These are phyloP conservation scores for Trichomonas gallinae DNA, from an alignment of 208 protist genomes.

Conservation along the genomic window DNA sequence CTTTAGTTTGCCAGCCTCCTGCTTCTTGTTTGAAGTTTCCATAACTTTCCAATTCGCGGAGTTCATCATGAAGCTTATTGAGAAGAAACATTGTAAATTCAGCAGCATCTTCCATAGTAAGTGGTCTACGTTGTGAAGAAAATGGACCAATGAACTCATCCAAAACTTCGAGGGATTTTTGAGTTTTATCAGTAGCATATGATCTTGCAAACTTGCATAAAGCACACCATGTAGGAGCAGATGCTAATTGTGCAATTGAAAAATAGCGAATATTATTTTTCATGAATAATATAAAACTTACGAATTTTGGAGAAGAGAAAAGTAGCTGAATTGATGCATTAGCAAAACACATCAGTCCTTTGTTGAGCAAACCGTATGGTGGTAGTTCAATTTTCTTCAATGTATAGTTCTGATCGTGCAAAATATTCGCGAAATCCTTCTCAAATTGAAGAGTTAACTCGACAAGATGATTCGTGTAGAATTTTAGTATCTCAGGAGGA, in stretches of 20 bases:
- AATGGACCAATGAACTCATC: neutral
- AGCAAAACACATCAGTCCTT: neutral
- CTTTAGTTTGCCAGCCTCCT: neutral
- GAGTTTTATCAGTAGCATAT: neutral
- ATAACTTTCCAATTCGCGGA: neutral
- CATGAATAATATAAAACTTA: constrained; percentile 14
- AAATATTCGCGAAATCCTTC: neutral
- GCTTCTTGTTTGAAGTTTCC: neutral
- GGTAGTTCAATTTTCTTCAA: neutral
- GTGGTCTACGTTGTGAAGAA: neutral
- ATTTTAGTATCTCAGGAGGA: neutral
- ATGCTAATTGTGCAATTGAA: neutral
- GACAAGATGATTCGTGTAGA: neutral
- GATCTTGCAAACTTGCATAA: neutral
- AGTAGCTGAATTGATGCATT: neutral
- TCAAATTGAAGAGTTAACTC: neutral
- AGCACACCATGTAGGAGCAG: neutral
- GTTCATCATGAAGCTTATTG: neutral
- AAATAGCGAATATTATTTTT: neutral
- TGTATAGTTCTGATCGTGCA: neutral
- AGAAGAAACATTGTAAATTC: neutral
- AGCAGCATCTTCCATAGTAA: neutral
- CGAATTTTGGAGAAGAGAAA: neutral
- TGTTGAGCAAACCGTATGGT: neutral
- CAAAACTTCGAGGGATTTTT: neutral